Evolutionary conservation across 805 yeast genomes (phyloP), one percentile per base, ranked within the genome.

Genomic region (Pichia membranifaciens): DNA sequence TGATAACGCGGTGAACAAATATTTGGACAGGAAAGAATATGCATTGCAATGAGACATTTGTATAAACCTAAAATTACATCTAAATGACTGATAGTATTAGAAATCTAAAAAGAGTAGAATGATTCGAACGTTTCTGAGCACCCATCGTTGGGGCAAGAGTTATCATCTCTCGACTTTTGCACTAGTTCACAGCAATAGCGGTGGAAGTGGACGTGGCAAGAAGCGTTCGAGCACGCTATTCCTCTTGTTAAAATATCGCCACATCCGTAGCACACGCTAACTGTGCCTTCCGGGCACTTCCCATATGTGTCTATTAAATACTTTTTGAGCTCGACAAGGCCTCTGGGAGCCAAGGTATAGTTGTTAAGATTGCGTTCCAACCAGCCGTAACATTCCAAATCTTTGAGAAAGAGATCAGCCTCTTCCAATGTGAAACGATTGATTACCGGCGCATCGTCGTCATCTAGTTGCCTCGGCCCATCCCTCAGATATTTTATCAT

Each of bases 1-100:
- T 3, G 97, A 93, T 60, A 96, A 93, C 64, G 75, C 85, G 0
- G 90, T 84, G 48, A 83, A 79, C 29, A 76, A 72, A 43, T 74
- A 70, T 51, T 59, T 80, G 43, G 84, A 78, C 52, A 52, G 51
- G 29, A 37, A 57, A 39, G 60, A 59, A 25, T 6, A 9, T 2
- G 36, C 28, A 12, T 5, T 38, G 41, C 29, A 25, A 10, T 25
- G 10, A 10, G 29, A n/a, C n/a, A n/a, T 7, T 37, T 37, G 7
- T 9, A 34, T 34, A 16, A 41, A 18, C 25, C 44, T n/a, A 12
- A 22, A 6, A 28, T 22, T n/a, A n/a, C 12, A 35, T 29, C 10
- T 29, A 29, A 10, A 29, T 29, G 15, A 29, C 33, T n/a, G 29
- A 25, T 25, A 25, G 7, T 33, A 33, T 6, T n/a, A 28, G 21